Conservation (phyloP, 192 early-diverging fungal species). For the Lobosporangium transversale region DNA sequence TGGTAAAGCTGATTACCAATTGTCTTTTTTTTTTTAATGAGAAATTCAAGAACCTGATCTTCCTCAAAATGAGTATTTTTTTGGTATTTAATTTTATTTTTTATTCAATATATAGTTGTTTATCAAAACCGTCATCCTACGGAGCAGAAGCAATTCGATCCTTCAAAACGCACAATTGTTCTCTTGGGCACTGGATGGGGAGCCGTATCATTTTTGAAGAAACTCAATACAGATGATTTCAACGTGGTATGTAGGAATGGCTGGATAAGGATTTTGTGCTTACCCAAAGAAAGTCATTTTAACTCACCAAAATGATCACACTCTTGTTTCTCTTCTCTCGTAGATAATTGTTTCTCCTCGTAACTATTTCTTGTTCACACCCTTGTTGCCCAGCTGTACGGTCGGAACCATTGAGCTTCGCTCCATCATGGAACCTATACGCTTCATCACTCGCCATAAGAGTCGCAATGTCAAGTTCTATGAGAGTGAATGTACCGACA, state of each 20-base stretch:
- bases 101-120: constrained; percentile 31
- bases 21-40: neutral
- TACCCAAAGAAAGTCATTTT: too few relatives aligned
- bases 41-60: neutral
- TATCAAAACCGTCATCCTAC: constrained; percentile 54
- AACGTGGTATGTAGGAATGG: constrained; percentile 69
- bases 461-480: constrained; percentile 83
- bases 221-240: constrained; percentile 80
- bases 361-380: constrained; percentile 90
- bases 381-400: constrained; percentile 77
- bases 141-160: constrained; percentile 53
- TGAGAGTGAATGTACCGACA: constrained; percentile 91
- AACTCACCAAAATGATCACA: too few relatives aligned
- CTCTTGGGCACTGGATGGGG: constrained; percentile 48
- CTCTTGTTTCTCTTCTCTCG: too few relatives aligned
- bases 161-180: constrained; percentile 50
- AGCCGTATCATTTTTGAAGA: constrained; percentile 68
- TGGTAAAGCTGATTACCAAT: constrained; percentile 23
- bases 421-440: constrained; percentile 88
- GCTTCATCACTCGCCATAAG: constrained; percentile 90
- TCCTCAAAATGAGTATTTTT: neutral
- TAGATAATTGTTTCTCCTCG: constrained; percentile 77
- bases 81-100: neutral
- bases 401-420: constrained; percentile 91
- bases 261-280: too few relatives aligned